Base-by-base conservation (phyloP, 495 filamentous ascomycete genomes). In the Rhypophila decipiens region DNA sequence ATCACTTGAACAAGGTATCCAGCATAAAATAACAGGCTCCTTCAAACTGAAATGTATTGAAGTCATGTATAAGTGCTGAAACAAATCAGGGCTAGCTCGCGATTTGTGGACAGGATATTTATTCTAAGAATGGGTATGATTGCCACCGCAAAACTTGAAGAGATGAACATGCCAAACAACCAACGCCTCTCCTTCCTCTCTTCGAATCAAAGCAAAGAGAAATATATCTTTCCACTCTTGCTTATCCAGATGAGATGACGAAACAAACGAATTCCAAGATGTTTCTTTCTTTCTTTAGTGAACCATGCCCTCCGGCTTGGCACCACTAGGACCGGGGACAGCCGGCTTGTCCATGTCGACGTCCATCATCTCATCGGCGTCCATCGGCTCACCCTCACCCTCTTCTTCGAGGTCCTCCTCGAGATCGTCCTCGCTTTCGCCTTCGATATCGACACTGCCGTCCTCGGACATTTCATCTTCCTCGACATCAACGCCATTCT, bases 401-500 rank as follows among this genome's bases (percentile, higher is more conserved):
- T 83, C 87, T 17, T 82, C 87, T 21, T 87, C 78, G 12, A 87
- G 87, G 42, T 95, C 88, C 44, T 95, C 91, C 41, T 95, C 90
- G 34, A 86, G 80, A 13, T 88, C 90, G 52, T 80, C 83, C 54
- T 74, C 72, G 22, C 84, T 93, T 66, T 97, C 94, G 35, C 84
- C 86, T 65, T 95, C 93, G n/a, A 98, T 81, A 62, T 98, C 93
- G 59, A 96, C 93, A 56, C 86, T 91, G 46, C 87, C 91, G 35
- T 87, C 90, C 34, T 96, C 90, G 13, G 86, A 88, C 44, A 88
- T 82, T 21, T 88, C 85, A 31, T 88, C 87, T 27, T 83, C 82
- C 39, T 80, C 81, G 34, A 70, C 62, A n/a, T 53, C 68, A 34
- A 51, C 53, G 39, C 68, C 70, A 17, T 31, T 63, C 42, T 74